Base-by-base conservation (phyloP, 2,329 filamentous ascomycete genomes). In the Lasiodiplodia gonubiensis region DNA sequence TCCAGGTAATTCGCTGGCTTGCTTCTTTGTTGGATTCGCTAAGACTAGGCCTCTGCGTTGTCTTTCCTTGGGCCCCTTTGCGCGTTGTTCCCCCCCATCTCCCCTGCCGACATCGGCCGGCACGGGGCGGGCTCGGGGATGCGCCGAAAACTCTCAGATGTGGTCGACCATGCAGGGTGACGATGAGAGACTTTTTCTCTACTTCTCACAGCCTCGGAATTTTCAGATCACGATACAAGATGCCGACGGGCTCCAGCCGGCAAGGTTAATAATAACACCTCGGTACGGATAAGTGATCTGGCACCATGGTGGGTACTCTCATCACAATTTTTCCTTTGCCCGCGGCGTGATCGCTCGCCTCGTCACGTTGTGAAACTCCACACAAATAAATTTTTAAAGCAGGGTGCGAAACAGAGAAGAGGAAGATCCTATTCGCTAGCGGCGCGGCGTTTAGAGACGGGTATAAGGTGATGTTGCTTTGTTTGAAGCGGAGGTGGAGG, bases 291-390 rank as follows among this genome's bases (percentile, higher is more conserved):
- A 25, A 42, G 27, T 57, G 33, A 39, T 57, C 25, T 35, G 16
- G 51, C 21, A 33, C 16, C 14, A 2, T 18, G 51, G 54, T 59
- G 54, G 54, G 25, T 42, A 59, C 54, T 6, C 21, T 12, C 49
- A 12, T 27, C n/a, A n/a, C 42, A 46, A 52, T 52, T 52, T 52
- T 52, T 52, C 25, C 25, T 27, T 27, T 27, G 25, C 49, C 49
- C 49, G 49, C 49, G 49, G 49, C 49, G 49, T 52, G 49, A 52
- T 52, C 49, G 25, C 42, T 52, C 49, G 49, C 49, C 49, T 52
- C 25, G 49, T 30, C 25, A 6, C 11, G 42, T 21, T 52, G 23
- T 8, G 25, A 52, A 25, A 27, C 49, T 27, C 23, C 23, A 27
- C 49, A 30, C 21, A 25, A 30, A 52, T 21, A 52, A 30, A 52